Percentiles rank a stretch among this genome's conserved stretches.
These are phyloP conservation scores for Fomitopsis pulvina DNA, from an alignment of 768 basidiomycete species.

Conservation along the genomic window DNA sequence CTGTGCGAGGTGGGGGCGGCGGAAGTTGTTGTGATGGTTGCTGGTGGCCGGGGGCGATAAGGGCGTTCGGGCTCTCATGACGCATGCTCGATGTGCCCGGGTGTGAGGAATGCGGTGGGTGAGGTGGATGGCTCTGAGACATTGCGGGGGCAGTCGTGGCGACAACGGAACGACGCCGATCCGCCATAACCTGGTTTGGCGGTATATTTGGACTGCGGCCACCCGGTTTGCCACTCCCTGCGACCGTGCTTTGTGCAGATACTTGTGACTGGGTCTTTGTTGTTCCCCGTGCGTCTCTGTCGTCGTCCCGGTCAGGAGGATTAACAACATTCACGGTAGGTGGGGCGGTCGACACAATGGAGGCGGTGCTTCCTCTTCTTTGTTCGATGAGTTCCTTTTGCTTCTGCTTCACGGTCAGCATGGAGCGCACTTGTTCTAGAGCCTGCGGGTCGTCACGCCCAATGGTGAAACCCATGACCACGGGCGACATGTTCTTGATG, in stretches of 20 bases:
- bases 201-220: conserved; percentile 34
- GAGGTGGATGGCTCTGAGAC: conserved; percentile 14
- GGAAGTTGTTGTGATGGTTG: conserved; percentile 28
- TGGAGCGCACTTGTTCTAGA: conserved; percentile 57
- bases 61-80: conserved; percentile 20
- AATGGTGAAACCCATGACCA: conserved; percentile 53
- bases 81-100: conserved; percentile 32
- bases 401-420: conserved; percentile 59
- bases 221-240: background rate
- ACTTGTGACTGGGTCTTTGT: background rate
- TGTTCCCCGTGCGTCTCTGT: background rate
- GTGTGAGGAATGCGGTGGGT: conserved; percentile 14
- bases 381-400: conserved; percentile 69
- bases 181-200: conserved; percentile 13
- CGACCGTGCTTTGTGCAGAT: background rate
- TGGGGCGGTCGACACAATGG: conserved; percentile 16
- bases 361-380: conserved; percentile 51
- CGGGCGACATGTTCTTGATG: conserved; percentile 54
- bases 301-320: conserved; percentile 8
- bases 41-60: conserved; percentile 14
- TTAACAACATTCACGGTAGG: conserved; percentile 22
- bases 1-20: conserved; percentile 16
- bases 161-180: conserved; percentile 18
- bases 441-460: conserved; percentile 51
- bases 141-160: conserved; percentile 17